These are phyloP conservation scores for Suhomyces maxii DNA, from an alignment of 1,139 yeast genomes.

Conservation along the genomic window DNA sequence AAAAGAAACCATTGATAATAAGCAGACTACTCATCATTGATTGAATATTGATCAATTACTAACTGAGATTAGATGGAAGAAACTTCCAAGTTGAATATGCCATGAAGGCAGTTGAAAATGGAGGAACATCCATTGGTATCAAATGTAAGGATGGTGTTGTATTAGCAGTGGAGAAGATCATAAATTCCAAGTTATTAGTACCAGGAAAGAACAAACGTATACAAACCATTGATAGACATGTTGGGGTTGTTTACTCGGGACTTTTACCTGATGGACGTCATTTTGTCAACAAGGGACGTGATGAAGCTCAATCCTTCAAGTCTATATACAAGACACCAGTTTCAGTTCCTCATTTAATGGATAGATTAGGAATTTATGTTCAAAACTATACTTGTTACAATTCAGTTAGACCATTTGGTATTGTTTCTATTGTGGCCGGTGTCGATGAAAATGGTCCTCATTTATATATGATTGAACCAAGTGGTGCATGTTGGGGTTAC, in stretches of 20 bases:
- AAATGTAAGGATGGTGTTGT: conserved; percentile 92
- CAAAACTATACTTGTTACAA: conserved; percentile 96
- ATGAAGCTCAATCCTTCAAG: conserved; percentile 82
- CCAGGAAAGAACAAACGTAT: conserved; percentile 88
- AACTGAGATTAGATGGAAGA: conserved; percentile 73
- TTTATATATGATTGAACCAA: conserved; percentile 95
- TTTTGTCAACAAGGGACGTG: conserved; percentile 88
- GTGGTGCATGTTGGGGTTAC: conserved; percentile 97
- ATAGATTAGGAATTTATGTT: conserved; percentile 86
- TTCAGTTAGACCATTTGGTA: conserved; percentile 97
- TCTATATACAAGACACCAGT: conserved; percentile 74
- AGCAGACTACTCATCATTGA: no score
- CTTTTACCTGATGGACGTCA: conserved; percentile 96
- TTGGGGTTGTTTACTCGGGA: conserved; percentile 95
- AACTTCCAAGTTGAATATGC: conserved; percentile 99
- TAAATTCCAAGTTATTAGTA: conserved; percentile 82
- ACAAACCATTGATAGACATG: conserved; percentile 89
- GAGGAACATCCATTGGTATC: conserved; percentile 93
- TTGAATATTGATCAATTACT: conserved; percentile 15
- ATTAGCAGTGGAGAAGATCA: conserved; percentile 91
- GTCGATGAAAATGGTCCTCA: conserved; percentile 87
- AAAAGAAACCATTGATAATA: not conserved
- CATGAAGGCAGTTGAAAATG: conserved; percentile 94
- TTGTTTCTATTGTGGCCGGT: conserved; percentile 90
- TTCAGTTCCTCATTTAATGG: conserved; percentile 79